A percentile compares a stretch with the other conserved stretches of the same genome.
Evolutionary conservation across 1,284 basidiomycete species (phyloP).

Genomic region (Blastosporella zonata): DNA sequence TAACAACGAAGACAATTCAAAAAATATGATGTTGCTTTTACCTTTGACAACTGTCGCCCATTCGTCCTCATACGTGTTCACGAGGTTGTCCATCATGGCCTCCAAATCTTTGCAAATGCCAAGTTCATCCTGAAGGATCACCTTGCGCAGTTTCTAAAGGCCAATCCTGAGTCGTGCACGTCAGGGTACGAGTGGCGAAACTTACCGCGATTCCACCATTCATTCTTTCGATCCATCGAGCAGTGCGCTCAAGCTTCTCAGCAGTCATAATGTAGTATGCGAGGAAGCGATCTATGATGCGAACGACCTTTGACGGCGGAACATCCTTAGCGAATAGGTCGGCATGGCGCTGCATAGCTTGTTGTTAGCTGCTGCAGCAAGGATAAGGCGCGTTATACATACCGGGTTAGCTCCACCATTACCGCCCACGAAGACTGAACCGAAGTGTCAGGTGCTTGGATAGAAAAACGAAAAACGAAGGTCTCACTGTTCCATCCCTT

Average conservation of each 20-base stretch:
- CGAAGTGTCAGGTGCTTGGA: neutral
- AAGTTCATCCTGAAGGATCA: slow-evolving; percentile 74
- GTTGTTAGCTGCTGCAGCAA: neutral
- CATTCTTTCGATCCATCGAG: slow-evolving; percentile 65
- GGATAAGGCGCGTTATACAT: slow-evolving; percentile 6
- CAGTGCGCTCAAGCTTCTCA: slow-evolving; percentile 66
- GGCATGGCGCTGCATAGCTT: slow-evolving; percentile 26
- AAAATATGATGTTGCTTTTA: neutral
- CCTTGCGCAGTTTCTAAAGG: slow-evolving; percentile 29
- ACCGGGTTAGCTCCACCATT: slow-evolving; percentile 71
- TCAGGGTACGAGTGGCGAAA: neutral
- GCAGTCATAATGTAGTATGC: slow-evolving; percentile 76
- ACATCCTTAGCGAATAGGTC: slow-evolving; percentile 42
- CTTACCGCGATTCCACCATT: slow-evolving; percentile 4
- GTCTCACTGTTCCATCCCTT: slow-evolving; percentile 63
- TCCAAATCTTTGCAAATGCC: slow-evolving; percentile 75
- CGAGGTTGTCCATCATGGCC: slow-evolving; percentile 63
- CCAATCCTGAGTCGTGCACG: neutral
- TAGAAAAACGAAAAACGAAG: neutral
- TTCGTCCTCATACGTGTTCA: slow-evolving; percentile 70
- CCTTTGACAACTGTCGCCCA: slow-evolving; percentile 63
- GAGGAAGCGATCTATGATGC: slow-evolving; percentile 68
- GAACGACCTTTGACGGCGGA: slow-evolving; percentile 59
- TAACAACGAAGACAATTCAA: slow-evolving; percentile 9
- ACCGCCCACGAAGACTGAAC: slow-evolving; percentile 61